Percentiles rank a stretch among this genome's conserved stretches.
phyloP scores from a whole-genome alignment of 305 asterid species.

The Fraxinus ornus region DNA sequence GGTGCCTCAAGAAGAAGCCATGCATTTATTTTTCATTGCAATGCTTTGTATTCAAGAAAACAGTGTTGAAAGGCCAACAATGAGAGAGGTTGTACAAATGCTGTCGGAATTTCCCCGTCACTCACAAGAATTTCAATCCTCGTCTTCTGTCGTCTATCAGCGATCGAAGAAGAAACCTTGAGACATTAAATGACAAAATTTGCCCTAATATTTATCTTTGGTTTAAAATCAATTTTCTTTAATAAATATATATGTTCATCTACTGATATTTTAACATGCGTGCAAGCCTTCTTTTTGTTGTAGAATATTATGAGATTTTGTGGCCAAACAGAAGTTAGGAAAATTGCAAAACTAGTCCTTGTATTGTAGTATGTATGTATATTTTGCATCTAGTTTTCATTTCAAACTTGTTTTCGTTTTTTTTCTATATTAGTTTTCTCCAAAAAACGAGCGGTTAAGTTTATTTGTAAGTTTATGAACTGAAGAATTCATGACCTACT shows the following conservation, averaged over 20 bases:
- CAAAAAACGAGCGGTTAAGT: background rate
- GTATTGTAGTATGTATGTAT: slow-evolving; percentile 21
- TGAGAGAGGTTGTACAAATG: slow-evolving; percentile 97
- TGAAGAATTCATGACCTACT: background rate
- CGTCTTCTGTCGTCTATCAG: slow-evolving; percentile 43
- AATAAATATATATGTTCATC: background rate
- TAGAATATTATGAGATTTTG: slow-evolving; percentile 8
- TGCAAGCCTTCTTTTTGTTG: background rate
- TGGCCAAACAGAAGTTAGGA: slow-evolving; percentile 15
- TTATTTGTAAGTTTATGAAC: background rate
- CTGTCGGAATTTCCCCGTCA: slow-evolving; percentile 72
- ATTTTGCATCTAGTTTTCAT: slow-evolving; percentile 1
- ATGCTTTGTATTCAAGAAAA: slow-evolving; percentile 84
- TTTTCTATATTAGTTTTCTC: background rate
- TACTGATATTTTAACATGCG: background rate
- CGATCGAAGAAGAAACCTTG: slow-evolving; percentile 28
- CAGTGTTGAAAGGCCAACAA: slow-evolving; percentile 85
- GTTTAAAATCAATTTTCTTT: slow-evolving; percentile 31
- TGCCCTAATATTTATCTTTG: slow-evolving; percentile 21
- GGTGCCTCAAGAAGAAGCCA: slow-evolving; percentile 74
- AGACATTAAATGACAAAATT: slow-evolving; percentile 26
- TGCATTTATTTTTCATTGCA: slow-evolving; percentile 79
- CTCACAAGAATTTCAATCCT: slow-evolving; percentile 43
- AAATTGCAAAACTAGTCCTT: slow-evolving; percentile 16
- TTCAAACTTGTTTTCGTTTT: background rate